phyloP scores from a whole-genome alignment of 2,329 filamentous ascomycete genomes.

The Fusarium oligoseptatum region DNA sequence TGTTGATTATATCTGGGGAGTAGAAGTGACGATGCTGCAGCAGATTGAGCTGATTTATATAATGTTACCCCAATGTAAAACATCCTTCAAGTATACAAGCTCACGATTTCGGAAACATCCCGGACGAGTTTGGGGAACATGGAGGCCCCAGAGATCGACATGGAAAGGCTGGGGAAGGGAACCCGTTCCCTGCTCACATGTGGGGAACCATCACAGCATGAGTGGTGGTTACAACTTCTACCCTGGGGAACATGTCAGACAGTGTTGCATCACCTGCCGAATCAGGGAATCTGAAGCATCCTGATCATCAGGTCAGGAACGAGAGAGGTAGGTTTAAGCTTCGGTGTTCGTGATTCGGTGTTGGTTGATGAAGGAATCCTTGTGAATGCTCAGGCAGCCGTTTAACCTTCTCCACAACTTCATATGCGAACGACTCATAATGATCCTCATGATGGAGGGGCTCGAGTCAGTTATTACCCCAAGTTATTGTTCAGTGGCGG shows the following conservation, averaged over 20 bases:
- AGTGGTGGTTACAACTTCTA: constrained; percentile 3
- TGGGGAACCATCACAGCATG: constrained; percentile 4
- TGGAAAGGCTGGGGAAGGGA: background rate
- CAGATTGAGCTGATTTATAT: background rate
- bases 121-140: background rate
- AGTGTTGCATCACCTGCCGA: background rate
- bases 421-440: background rate
- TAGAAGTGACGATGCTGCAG: background rate
- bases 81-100: background rate
- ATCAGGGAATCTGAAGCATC: constrained; percentile 7
- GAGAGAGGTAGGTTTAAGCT: background rate
- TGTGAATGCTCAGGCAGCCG: background rate
- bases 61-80: background rate
- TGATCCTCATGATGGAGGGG: background rate
- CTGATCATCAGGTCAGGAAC: background rate
- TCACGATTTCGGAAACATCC: background rate
- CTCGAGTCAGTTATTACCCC: background rate
- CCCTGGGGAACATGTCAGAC: background rate
- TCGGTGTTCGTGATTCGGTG: background rate
- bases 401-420: background rate
- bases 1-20: background rate
- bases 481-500: background rate
- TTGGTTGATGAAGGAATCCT: background rate
- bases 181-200: background rate
- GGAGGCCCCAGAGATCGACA: constrained; percentile 13